Conservation (phyloP, 768 basidiomycete genomes). For the Suillus luteus region DNA sequence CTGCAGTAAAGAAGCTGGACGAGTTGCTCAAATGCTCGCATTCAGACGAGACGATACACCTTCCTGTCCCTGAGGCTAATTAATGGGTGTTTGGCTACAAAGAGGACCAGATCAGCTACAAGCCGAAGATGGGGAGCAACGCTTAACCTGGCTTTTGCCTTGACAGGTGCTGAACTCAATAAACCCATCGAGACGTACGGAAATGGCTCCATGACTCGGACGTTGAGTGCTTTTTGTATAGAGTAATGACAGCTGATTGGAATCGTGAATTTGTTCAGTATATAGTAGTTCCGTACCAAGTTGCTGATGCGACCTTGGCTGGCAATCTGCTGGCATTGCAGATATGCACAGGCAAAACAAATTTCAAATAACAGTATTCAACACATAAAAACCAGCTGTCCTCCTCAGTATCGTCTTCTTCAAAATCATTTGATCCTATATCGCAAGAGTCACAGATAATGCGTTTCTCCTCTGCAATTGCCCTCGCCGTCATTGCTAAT, state of each 20-base stretch:
- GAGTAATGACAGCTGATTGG: not conserved
- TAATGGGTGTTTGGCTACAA: not conserved
- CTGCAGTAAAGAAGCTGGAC: not conserved
- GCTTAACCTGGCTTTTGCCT: too few relatives aligned
- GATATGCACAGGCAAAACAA: not conserved
- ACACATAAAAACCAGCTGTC: not conserved
- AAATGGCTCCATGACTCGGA: not conserved
- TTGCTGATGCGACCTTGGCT: not conserved
- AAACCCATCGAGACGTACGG: not conserved
- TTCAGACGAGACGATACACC: not conserved
- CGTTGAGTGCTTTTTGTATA: not conserved
- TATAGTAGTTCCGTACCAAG: not conserved
- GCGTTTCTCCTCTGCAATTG: not conserved
- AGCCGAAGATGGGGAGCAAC: not conserved
- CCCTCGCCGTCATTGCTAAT: not conserved
- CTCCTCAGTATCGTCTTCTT: not conserved
- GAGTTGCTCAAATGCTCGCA: not conserved
- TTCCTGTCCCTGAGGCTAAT: not conserved
- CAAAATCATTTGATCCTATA: not conserved
- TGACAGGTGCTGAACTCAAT: too few relatives aligned
- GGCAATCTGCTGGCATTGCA: not conserved
- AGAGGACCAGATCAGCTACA: not conserved
- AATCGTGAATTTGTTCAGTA: not conserved
- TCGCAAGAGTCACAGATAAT: not conserved
- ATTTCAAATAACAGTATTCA: not conserved